Base-by-base conservation (phyloP, 805 yeast species). In the Saccharomycopsis fermentans region DNA sequence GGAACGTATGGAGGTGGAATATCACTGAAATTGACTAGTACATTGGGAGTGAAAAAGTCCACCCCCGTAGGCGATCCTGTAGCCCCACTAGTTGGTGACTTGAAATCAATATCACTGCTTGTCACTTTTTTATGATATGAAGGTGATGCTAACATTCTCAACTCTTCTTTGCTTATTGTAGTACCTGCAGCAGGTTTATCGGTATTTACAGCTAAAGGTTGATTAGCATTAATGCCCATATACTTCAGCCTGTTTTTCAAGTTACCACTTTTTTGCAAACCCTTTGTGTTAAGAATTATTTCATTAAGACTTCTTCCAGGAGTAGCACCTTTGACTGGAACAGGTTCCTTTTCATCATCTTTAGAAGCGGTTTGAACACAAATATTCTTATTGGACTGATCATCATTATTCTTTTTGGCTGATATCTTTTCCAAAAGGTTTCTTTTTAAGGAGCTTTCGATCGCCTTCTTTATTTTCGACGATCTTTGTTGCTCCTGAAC, bases 1-100 rank as follows among this genome's bases (percentile, higher is more conserved):
- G 63, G 62, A 48, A 50, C 59, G 36, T 61, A 61, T 16, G 63
- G 63, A 14, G 63, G 63, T 17, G 63, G 63, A 26, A 61, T 52
- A 56, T 61, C 63, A 21, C 52, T 12, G 6, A 57, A 29, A 6
- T 39, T 43, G 26, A 43, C 50, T 21, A 43, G 35, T 3, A 50
- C 43, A 56, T 61, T 58, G 9, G 57, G 34, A 11, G 63, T 54
- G 47, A 61, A 61, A 54, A 58, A 58, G 21, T 58, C 61, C 19
- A 53, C 19, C 16, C 27, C 27, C 9, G 16, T 24, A 11, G 50
- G 50, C 6, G 50, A 43, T 19, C 50, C 26, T 43, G 50, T 21
- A 9, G n/a, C 50, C 26, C 52, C 36, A 12, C 32, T 24, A n/a
- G 47, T 17, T n/a, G 43, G 50, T 43, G 50, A 43, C 14, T 43